These are phyloP conservation scores for Mayamaea pseudoterrestris DNA, from an alignment of 108 stramenopile species.

Conservation along the genomic window DNA sequence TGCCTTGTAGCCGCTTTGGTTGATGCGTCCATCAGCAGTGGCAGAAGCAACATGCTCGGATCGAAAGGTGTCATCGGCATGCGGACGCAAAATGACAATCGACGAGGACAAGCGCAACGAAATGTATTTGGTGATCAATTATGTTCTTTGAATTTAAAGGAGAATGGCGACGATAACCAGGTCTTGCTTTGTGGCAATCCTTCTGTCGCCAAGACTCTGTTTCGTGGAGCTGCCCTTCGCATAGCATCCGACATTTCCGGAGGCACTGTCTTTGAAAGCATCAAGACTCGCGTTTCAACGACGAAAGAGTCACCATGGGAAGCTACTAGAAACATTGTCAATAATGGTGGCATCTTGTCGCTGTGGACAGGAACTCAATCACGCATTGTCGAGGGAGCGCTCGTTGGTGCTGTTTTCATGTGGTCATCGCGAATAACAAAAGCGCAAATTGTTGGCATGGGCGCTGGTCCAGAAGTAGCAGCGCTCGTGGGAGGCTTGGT, in stretches of 20 bases:
- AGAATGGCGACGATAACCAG: no score
- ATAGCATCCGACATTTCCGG: constrained; percentile 42
- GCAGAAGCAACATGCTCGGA: no score
- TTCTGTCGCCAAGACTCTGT: constrained; percentile 7
- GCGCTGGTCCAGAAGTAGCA: constrained; percentile 14
- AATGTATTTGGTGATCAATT: no score
- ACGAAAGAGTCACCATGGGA: constrained; percentile 10
- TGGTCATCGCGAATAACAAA: constrained; percentile 17
- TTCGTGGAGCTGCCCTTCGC: constrained; percentile 35
- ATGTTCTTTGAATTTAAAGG: no score
- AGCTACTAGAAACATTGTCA: constrained; percentile 18
- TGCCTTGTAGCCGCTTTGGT: no score
- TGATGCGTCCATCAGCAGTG: no score
- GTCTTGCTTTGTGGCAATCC: no score
- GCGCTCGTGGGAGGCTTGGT: constrained; percentile 29
- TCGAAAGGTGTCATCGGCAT: no score
- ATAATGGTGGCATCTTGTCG: constrained; percentile 20
- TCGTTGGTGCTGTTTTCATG: constrained; percentile 35
- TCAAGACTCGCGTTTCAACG: constrained; percentile 35
- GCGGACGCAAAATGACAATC: no score
- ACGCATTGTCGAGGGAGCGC: constrained; percentile 29
- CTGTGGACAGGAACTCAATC: constrained; percentile 38
- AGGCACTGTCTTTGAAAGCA: constrained; percentile 36
- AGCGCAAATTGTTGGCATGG: constrained; percentile 19
- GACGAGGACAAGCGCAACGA: no score